Evolutionary conservation across 306 rosid genomes (phyloP), one percentile per base, ranked within the genome.

Genomic region (Pyrus betulifolia): DNA sequence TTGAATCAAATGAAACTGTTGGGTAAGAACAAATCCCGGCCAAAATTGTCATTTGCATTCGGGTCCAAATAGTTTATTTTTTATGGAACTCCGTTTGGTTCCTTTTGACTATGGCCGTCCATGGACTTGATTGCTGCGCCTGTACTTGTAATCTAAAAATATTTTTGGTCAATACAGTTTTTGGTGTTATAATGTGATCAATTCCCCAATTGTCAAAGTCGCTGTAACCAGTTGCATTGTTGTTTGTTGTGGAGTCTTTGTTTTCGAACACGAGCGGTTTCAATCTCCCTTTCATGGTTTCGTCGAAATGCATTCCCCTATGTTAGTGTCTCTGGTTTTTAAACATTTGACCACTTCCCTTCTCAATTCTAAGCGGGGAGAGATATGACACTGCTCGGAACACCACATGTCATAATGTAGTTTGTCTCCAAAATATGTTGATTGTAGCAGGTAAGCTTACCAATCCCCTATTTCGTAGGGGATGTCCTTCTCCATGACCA

Each of bases 21-120:
- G 89, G 99, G 99, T 61, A 93, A 93, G 83, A 93, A 96, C 94
- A 96, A 92, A 72, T 82, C 98, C 30, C 89, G 98, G 31, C 99
- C 99, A 27, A 96, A 96, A 73, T 76, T 96, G 82, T 96, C 99
- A n/a, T 93, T 96, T 84, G 98, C 96, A 70, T 63, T 96, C 23
- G 98, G 99, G 76, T 91, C 99, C 14, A 96, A 96, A 82, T 96
- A 83, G 89, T 40, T 19, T n/a, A 18, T 27, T 76, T 55, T 55
- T 12, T 70, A 6, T 49, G 44, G 46, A 54, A 30, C 46, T 30
- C 40, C 31, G 70, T 18, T 10, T 3, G 31, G 64, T 54, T 35
- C 55, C 30, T 9, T 51, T 51, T 51, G 6, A 55, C 40, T 4
- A 67, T 63, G 46, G 33, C 69, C 42, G 46, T 31, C 74, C 52